These are phyloP conservation scores for Tetrapyrgos nigripes DNA, from an alignment of 1,284 basidiomycete genomes.

Conservation along the genomic window DNA sequence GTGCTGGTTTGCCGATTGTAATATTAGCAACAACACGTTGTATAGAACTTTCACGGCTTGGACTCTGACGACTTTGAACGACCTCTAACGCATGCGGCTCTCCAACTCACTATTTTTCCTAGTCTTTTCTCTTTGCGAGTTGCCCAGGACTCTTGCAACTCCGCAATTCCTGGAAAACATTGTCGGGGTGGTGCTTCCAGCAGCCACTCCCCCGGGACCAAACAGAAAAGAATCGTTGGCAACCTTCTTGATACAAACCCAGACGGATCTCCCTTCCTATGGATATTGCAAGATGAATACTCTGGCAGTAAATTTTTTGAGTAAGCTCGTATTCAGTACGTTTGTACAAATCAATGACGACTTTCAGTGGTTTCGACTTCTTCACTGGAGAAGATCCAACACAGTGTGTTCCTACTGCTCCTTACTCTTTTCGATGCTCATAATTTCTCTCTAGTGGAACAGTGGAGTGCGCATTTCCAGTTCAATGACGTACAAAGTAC, in stretches of 20 bases:
- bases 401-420: conserved; percentile 47
- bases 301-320: conserved; percentile 59
- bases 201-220: no score
- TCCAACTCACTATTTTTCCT: no score
- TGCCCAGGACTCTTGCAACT: no score
- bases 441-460: conserved; percentile 51
- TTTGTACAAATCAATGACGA: not conserved
- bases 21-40: no score
- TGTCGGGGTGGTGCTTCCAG: no score
- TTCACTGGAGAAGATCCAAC: conserved; percentile 70
- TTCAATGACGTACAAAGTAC: conserved; percentile 11
- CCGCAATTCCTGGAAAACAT: no score
- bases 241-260: conserved; percentile 37
- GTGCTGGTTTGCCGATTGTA: no score
- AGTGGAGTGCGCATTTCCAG: conserved; percentile 55
- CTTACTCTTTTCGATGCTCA: conserved; percentile 18
- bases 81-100: no score
- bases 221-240: no score
- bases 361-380: conserved; percentile 59
- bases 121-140: no score
- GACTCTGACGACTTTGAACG: no score
- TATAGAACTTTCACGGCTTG: no score
- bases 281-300: conserved; percentile 62
- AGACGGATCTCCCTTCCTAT: conserved; percentile 55
- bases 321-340: conserved; percentile 39